Percentiles rank a stretch among this genome's conserved stretches.
Evolutionary conservation across 1,284 basidiomycete genomes (phyloP).

Genomic region (Macrocystidia cucumis): DNA sequence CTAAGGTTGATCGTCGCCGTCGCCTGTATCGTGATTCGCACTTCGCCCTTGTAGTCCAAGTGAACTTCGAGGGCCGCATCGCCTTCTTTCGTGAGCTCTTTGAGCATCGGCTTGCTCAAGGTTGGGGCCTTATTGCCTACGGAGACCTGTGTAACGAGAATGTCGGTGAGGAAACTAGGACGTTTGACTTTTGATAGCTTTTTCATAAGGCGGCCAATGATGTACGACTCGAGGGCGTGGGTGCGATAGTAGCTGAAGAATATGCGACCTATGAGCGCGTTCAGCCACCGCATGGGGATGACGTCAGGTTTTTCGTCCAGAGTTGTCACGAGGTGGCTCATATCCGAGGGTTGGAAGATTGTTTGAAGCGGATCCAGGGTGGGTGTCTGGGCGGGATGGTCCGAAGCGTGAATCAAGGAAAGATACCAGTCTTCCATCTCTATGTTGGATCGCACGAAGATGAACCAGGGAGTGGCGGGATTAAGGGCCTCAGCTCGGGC

Average conservation of each 20-base stretch:
- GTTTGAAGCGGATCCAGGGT: constrained; percentile 47
- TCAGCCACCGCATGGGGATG: constrained; percentile 95
- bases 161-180: constrained; percentile 79
- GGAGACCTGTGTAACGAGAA: constrained; percentile 85
- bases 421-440: constrained; percentile 98
- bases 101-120: constrained; percentile 94
- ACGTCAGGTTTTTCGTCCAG: constrained; percentile 92
- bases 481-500: constrained; percentile 44
- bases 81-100: constrained; percentile 89
- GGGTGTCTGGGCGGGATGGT: constrained; percentile 47
- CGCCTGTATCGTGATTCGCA: constrained; percentile 86
- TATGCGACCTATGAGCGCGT: constrained; percentile 86
- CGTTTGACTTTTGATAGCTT: constrained; percentile 89
- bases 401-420: constrained; percentile 71
- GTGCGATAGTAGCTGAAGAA: constrained; percentile 93
- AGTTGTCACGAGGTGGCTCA: constrained; percentile 77
- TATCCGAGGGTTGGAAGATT: constrained; percentile 75
- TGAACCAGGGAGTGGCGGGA: constrained; percentile 70
- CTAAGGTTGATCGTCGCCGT: constrained; percentile 82
- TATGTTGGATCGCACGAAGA: constrained; percentile 78
- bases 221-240: constrained; percentile 71
- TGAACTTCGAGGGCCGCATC: constrained; percentile 87
- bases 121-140: constrained; percentile 80
- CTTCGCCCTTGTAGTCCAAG: constrained; percentile 76
- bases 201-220: constrained; percentile 87